A percentile compares a stretch with the other conserved stretches of the same genome.
Conservation (phyloP, 495 filamentous ascomycete species). For the Emericellopsis terricola region DNA sequence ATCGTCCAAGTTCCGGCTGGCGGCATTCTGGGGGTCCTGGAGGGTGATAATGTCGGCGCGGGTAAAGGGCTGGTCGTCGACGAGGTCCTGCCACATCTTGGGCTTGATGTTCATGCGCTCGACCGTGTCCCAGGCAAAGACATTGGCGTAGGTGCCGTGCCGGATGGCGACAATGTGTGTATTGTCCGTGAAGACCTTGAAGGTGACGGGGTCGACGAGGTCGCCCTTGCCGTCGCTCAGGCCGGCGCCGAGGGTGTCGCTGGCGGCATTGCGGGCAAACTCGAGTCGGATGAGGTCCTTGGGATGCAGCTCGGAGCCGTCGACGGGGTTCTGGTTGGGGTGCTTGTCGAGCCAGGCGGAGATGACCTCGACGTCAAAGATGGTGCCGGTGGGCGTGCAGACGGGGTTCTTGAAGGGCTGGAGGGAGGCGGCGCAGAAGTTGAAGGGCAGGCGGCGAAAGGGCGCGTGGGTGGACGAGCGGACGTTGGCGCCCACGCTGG, state of each 20-base stretch:
- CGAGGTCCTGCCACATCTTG: conserved; percentile 88
- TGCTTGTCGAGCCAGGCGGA: conserved; percentile 86
- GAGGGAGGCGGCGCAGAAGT: conserved; percentile 90
- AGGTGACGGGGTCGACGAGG: conserved; percentile 89
- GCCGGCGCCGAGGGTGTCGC: conserved; percentile 18
- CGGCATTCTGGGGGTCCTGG: conserved; percentile 89
- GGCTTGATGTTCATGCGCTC: conserved; percentile 93
- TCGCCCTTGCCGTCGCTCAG: conserved; percentile 42
- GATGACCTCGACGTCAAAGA: conserved; percentile 79
- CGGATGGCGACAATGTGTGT: conserved; percentile 86
- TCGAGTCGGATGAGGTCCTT: conserved; percentile 81
- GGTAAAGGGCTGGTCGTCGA: conserved; percentile 73
- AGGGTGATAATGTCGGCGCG: conserved; percentile 91
- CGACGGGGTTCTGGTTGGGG: conserved; percentile 65
- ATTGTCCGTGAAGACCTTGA: conserved; percentile 94
- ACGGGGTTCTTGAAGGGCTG: conserved; percentile 82
- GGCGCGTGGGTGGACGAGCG: conserved; percentile 29
- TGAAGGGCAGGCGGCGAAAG: conserved; percentile 89
- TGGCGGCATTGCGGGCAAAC: conserved; percentile 78
- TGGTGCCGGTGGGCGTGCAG: conserved; percentile 58
- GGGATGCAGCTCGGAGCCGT: conserved; percentile 56
- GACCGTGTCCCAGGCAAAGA: conserved; percentile 89
- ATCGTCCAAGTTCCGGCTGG: conserved; percentile 61
- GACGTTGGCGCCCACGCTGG: conserved; percentile 54
- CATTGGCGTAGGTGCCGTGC: conserved; percentile 66